Base-by-base conservation (phyloP, 2,329 filamentous ascomycete species). In the Boeremia exigua region DNA sequence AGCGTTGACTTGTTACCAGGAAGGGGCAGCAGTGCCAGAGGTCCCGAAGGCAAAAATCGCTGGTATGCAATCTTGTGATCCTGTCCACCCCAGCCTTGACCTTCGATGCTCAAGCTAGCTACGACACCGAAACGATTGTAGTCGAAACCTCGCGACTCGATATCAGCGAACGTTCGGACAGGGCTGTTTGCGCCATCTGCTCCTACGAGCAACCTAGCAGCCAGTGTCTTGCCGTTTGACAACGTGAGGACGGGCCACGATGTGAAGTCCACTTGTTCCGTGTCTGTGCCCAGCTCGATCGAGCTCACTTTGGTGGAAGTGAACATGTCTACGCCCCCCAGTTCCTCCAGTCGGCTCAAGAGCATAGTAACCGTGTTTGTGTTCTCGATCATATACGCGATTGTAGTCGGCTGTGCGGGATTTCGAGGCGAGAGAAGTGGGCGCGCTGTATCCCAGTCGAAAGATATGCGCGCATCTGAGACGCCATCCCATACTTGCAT, bases 401-500 rank as follows among this genome's bases (percentile, higher is more conserved):
- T 92, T 1, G 87, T 90, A 58, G 81, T 79, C 8, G 73, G 72
- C 48, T 73, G 69, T 8, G 62, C 76, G 56, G 62, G 84, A 25
- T 70, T 79, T 78, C 76, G 66, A 48, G 69, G 71, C 2, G 66
- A 60, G 28, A 72, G 58, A 15, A 69, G 56, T 8, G 78, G 76
- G 40, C 77, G 72, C 43, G 76, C 73, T 19, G 67, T 76, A 51
- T 81, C 79, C 88, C 88, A 90, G 77, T 95, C 90, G 75, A 99
- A 99, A 65, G 91, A 89, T 73, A 99, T 95, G 65, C 88, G 86
- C 32, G 92, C 91, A 56, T 87, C 92, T 36, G 90, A 91, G 53
- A 96, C 86, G 59, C 94, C 96, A 75, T 99, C 95, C 95, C 96
- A 99, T 29, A 98, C 95, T 75, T 96, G 90, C 95, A 99, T 99